A percentile compares a stretch with the other conserved stretches of the same genome.
Evolutionary conservation across 192 early-diverging fungal species (phyloP).

Genomic region (Linnemannia hyalina): DNA sequence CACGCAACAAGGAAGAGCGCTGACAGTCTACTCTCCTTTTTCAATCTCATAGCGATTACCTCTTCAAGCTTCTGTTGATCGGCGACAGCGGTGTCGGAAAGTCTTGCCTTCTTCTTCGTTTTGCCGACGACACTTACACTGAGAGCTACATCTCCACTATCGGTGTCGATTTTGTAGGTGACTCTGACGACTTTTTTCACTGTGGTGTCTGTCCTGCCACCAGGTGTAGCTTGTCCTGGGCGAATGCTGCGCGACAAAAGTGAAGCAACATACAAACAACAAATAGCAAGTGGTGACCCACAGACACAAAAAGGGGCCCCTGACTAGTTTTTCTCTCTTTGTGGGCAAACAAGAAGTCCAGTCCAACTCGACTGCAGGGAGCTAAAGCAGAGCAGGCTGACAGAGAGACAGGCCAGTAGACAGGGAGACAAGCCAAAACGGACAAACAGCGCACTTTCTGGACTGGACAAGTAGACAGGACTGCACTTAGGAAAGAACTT

Average conservation of each 20-base stretch:
- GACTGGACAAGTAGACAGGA: not conserved
- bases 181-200: too few species aligned
- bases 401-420: not conserved
- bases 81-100: slow-evolving; percentile 99
- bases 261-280: not conserved
- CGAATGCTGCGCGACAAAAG: slow-evolving; percentile 3
- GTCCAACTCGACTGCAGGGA: not conserved
- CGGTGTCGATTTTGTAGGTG: slow-evolving; percentile 96
- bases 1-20: not conserved
- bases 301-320: not conserved
- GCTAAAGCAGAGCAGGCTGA: not conserved
- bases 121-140: slow-evolving; percentile 99
- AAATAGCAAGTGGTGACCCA: not conserved
- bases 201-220: not conserved
- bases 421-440: not conserved
- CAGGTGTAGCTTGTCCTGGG: not conserved
- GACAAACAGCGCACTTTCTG: not conserved
- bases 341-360: not conserved
- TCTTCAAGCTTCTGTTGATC: slow-evolving; percentile 99
- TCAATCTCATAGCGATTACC: slow-evolving; percentile 86
- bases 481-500: not conserved
- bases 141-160: slow-evolving; percentile 99
- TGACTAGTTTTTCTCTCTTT: not conserved
- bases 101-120: slow-evolving; percentile 95
- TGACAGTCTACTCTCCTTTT: not conserved